Conservation (phyloP, 2,329 filamentous ascomycete species). For the Cytospora chrysosperma region DNA sequence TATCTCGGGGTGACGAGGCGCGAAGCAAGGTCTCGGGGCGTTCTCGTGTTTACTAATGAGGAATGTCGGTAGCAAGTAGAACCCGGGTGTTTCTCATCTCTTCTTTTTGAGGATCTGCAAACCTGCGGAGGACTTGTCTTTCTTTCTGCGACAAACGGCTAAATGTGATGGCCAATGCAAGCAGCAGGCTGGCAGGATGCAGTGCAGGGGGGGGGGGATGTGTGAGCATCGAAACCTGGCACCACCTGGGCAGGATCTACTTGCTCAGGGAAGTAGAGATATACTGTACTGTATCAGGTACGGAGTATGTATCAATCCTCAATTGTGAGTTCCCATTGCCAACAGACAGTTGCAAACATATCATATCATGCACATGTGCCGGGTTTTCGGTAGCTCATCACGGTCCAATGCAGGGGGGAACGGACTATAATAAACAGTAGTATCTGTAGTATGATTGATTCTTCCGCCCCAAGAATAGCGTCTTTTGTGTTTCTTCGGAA, state of each 20-base stretch:
- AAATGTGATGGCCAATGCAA: not conserved
- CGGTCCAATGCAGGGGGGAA: not conserved
- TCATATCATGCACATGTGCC: not conserved
- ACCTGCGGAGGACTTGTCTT: not conserved
- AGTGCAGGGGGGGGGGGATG: not conserved
- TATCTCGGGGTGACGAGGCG: not conserved
- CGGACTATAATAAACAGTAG: not conserved
- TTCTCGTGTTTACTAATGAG: not conserved
- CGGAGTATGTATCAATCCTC: no score
- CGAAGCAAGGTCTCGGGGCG: not conserved
- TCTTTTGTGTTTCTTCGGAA: not conserved
- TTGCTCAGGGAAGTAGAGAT: no score
- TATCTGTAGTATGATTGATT: conserved; percentile 1
- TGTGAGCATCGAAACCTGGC: not conserved
- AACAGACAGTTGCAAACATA: not conserved
- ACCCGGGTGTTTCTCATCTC: not conserved
- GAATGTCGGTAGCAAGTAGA: not conserved
- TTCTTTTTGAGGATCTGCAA: conserved; percentile 9
- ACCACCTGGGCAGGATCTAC: no score
- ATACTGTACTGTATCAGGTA: no score
- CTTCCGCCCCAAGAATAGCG: not conserved
- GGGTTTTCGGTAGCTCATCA: not conserved
- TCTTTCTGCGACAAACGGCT: not conserved
- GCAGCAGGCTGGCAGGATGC: no score
- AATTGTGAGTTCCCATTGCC: not conserved